Evolutionary conservation across 257 asterid genomes (phyloP).

Genomic region (Phtheirospermum japonicum): DNA sequence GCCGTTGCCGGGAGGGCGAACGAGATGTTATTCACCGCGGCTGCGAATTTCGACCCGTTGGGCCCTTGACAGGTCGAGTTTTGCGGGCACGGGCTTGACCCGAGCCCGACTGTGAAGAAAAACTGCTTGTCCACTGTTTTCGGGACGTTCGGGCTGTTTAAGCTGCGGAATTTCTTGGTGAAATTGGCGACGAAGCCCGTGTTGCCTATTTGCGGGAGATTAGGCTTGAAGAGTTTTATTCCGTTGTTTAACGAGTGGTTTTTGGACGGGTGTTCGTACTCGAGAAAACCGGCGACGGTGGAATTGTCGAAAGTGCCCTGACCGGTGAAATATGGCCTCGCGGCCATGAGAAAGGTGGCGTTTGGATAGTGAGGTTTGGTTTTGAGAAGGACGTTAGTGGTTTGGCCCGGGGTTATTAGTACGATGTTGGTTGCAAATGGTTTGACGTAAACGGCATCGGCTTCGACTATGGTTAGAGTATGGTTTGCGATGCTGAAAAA

Average conservation of each 20-base stretch:
- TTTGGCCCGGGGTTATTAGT: conserved; percentile 41
- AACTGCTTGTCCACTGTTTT: conserved; percentile 47
- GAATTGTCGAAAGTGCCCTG: conserved; percentile 49
- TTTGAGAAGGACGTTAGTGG: conserved; percentile 46
- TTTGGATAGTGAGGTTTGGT: conserved; percentile 34
- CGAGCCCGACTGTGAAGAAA: conserved; percentile 48
- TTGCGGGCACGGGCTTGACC: conserved; percentile 44
- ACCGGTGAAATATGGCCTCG: conserved; percentile 57
- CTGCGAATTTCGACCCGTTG: conserved; percentile 39
- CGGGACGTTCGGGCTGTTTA: conserved; percentile 52
- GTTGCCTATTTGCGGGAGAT: conserved; percentile 44
- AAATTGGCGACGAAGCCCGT: conserved; percentile 39
- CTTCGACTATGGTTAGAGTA: conserved; percentile 50
- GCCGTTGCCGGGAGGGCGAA: conserved; percentile 12
- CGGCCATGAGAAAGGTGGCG: conserved; percentile 36
- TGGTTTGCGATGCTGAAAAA: conserved; percentile 58
- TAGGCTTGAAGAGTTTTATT: conserved; percentile 25
- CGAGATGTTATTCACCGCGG: conserved; percentile 37
- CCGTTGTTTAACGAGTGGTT: conserved; percentile 25
- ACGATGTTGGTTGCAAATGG: conserved; percentile 49
- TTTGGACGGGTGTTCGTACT: conserved; percentile 38
- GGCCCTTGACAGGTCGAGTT: conserved; percentile 24
- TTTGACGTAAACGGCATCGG: conserved; percentile 40
- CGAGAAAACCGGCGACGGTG: conserved; percentile 54
- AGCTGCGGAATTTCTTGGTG: conserved; percentile 40